Evolutionary conservation across 192 early-diverging fungal species (phyloP).

Genomic region (Umbelopsis ramanniana): DNA sequence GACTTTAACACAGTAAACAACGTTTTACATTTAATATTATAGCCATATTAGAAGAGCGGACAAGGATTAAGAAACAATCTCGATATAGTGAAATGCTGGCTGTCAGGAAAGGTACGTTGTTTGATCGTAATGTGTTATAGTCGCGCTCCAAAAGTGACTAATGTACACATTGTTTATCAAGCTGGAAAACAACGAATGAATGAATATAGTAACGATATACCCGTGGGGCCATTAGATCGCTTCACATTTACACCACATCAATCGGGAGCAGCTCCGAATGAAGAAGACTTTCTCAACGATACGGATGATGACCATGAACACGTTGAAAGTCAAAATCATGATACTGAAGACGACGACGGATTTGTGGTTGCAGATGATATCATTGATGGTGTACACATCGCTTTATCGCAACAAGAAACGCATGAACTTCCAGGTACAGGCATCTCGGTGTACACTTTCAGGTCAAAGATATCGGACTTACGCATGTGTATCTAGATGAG

Average conservation of each 20-base stretch:
- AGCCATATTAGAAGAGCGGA: slow-evolving; percentile 15
- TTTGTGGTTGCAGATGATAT: slow-evolving; percentile 12
- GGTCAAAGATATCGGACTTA: not conserved
- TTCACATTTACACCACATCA: not conserved
- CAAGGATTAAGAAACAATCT: not conserved
- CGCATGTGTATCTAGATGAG: not conserved
- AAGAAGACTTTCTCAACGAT: not conserved
- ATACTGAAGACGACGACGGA: not conserved
- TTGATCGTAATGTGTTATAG: too few species aligned
- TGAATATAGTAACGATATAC: not conserved
- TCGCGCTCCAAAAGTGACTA: not conserved
- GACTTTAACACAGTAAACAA: not conserved
- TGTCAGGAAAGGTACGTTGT: not conserved
- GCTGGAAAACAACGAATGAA: not conserved
- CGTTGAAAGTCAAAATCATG: too few species aligned
- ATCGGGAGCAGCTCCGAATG: not conserved
- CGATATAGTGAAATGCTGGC: not conserved
- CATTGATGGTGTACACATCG: not conserved
- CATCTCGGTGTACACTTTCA: not conserved
- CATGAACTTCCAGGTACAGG: slow-evolving; percentile 1
- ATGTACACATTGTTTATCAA: too few species aligned
- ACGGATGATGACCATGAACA: not conserved
- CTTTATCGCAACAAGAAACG: not conserved
- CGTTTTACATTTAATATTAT: not conserved
- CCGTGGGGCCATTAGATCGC: slow-evolving; percentile 2